A percentile compares a stretch with the other conserved stretches of the same genome.
phyloP scores from a whole-genome alignment of 257 asterid species.

The Henckelia pumila region DNA sequence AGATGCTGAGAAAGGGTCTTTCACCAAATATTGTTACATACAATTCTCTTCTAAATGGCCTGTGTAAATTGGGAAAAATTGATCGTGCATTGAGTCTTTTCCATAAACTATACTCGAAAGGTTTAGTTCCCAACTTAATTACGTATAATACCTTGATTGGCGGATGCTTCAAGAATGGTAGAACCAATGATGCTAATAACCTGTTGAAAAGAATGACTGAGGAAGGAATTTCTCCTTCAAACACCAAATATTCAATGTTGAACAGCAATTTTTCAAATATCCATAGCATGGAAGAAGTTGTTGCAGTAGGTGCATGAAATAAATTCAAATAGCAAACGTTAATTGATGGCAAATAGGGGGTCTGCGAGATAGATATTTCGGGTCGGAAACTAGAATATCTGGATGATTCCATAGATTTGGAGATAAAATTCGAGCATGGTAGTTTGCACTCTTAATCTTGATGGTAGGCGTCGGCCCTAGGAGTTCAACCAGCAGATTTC shows the following conservation, averaged over 20 bases:
- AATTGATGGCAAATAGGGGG: conserved; percentile 12
- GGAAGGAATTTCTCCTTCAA: conserved; percentile 62
- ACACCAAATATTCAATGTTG: conserved; percentile 46
- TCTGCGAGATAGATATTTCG: conserved; percentile 11
- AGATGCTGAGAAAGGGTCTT: conserved; percentile 74
- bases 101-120: conserved; percentile 62
- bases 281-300: conserved; percentile 43
- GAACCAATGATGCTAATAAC: conserved; percentile 49
- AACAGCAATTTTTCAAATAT: conserved; percentile 38
- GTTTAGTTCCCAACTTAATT: conserved; percentile 54
- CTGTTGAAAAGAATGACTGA: conserved; percentile 62
- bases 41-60: conserved; percentile 78
- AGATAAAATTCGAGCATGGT: no score
- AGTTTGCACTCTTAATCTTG: no score
- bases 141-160: conserved; percentile 76
- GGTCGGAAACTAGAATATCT: no score
- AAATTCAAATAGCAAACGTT: conserved; percentile 8
- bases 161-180: conserved; percentile 62
- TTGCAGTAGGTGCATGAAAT: conserved; percentile 26
- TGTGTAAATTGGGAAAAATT: conserved; percentile 74
- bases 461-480: no score
- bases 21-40: conserved; percentile 69
- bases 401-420: no score
- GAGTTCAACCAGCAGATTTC: background rate
- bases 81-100: conserved; percentile 78